Base-by-base conservation (phyloP, 257 asterid genomes). In the Scutellaria barbata region DNA sequence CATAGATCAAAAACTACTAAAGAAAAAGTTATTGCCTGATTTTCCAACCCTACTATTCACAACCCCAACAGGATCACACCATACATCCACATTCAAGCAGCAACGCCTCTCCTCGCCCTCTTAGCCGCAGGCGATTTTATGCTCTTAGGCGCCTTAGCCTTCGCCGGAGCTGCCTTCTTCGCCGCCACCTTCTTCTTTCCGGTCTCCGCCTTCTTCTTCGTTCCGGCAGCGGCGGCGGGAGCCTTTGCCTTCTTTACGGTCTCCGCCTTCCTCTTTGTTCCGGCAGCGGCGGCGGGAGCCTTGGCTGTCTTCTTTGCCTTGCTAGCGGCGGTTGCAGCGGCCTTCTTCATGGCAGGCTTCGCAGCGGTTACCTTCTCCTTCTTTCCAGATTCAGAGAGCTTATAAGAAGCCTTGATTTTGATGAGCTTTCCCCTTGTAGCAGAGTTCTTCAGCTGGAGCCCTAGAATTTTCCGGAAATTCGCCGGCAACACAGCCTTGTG, bases 361-460 rank as follows among this genome's bases (percentile, higher is more conserved):
- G 52, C 58, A 0, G n/a, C 66, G 1, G 48, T 45, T 0, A 77
- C 40, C 52, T 53, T 64, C 2, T 54, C 80, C 72, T 83, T 71
- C 78, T 79, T 81, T 0, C 73, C 84, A 1, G 85, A 52, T 5
- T 79, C 91, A 6, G 87, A 81, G 11, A 89, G 30, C 84, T 87
- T 87, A 84, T 83, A 89, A 0, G 96, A 89, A 13, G 96, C 96
- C 73, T 89, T 89, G 76, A 89, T 57, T 79, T 89, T 89, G 71
- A 72, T 67, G 0, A 89, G 87, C 68, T 89, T 89, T 10, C 90
- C 94, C 69, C 74, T 89, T 0, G 85, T 33, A 1, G 90, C 87
- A 10, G 86, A 82, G 74, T 89, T 89, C 75, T 87, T 89, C 77
- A 87, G 72, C 48, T 89, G 95, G 22, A 85, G 87, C 7, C 84